Evolutionary conservation across 2,329 filamentous ascomycete species (phyloP), one percentile per base, ranked within the genome.

Genomic region (Mariannaea elegans): DNA sequence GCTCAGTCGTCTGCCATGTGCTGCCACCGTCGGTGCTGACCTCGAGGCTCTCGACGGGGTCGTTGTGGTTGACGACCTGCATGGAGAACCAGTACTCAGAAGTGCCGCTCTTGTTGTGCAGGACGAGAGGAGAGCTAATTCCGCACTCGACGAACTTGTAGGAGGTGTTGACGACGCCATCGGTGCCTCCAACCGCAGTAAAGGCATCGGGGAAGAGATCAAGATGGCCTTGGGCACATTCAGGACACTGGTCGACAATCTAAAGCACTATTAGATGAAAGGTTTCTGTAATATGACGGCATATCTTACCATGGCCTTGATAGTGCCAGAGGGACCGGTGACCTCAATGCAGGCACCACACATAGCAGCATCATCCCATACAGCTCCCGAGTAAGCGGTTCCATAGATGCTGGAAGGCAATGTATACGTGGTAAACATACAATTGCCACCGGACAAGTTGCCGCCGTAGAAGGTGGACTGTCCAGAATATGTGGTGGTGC

Each of bases 291-390:
- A 8, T 1, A 1, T 3, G 10, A 13, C 24, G 24, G 5, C 24
- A 13, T 32, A 29, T 61, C 76, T 73, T 76, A 88, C 84, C 88
- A 91, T 90, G 36, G 84, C 87, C 29, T 81, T 89, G 72, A 90
- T 81, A 21, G 77, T 79, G 58, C 86, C 87, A 13, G 72, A 79
- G 4, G 82, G 83, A 1, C 85, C 84, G 2, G 80, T 87, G 31
- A 91, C 85, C 50, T 80, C 73, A 12, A 91, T 76, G 64, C 89
- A 91, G 18, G 80, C 77, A 64, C 89, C 88, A 68, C 89, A 91
- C 63, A 84, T 78, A 39, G 77, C 80, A 2, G 82, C 80, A 51
- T 72, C 75, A 49, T 81, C 73, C 88, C 88, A 91, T 65, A 81
- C 83, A 3, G 79, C 76, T 36, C 81, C 81, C 1, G 87, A 86